phyloP scores from a whole-genome alignment of 78 protist genomes.

The Dictyostelium discoideum region DNA sequence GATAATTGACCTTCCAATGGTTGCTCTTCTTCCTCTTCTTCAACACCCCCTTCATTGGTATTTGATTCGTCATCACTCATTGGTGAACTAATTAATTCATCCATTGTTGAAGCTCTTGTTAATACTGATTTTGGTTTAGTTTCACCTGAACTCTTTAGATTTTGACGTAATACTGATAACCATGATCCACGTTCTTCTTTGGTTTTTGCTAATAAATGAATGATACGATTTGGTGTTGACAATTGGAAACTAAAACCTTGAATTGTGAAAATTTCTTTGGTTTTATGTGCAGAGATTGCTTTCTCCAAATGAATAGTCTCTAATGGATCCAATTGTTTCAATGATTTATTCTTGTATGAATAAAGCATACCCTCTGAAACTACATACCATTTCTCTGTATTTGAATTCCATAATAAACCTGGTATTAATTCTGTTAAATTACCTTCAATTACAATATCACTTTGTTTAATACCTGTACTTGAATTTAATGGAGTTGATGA shows the following conservation, averaged over 20 bases:
- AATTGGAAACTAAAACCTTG: constrained; percentile 74
- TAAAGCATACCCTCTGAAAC: constrained; percentile 64
- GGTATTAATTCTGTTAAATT: constrained; percentile 61
- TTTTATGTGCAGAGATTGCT: constrained; percentile 72
- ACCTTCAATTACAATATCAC: constrained; percentile 65
- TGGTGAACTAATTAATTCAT: not conserved
- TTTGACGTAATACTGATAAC: constrained; percentile 48
- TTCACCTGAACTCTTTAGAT: constrained; percentile 50
- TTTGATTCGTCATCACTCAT: constrained; percentile 15
- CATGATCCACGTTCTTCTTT: constrained; percentile 68
- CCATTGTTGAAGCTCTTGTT: not conserved
- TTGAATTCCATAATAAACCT: constrained; percentile 72
- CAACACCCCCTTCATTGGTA: constrained; percentile 8
- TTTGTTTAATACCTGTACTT: not conserved
- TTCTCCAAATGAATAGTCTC: constrained; percentile 73
- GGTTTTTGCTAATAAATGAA: constrained; percentile 57
- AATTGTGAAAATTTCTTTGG: constrained; percentile 63
- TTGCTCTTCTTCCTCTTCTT: constrained; percentile 59
- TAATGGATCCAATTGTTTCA: constrained; percentile 22
- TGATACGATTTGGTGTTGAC: constrained; percentile 67
- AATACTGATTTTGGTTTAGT: constrained; percentile 6
- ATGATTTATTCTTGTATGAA: constrained; percentile 29
- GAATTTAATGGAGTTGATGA: not conserved
- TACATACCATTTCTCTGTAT: constrained; percentile 68
- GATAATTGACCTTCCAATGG: constrained; percentile 59